These are phyloP conservation scores for Cercospora sp. DNA, from an alignment of 2,329 filamentous ascomycete genomes.

Conservation along the genomic window DNA sequence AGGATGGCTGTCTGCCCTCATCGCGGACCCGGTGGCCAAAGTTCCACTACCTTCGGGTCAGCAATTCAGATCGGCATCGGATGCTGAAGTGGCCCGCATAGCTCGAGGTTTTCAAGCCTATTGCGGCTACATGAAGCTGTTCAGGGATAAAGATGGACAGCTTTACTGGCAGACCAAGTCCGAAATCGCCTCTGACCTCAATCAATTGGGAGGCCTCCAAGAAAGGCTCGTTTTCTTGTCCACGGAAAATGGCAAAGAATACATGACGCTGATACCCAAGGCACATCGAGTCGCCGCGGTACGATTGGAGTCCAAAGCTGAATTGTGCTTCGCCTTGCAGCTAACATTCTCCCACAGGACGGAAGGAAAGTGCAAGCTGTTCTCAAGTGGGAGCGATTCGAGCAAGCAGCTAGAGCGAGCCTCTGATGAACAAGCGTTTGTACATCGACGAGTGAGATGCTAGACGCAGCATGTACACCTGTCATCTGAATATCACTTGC, in stretches of 20 bases:
- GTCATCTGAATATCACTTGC: background rate
- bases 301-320: conserved; percentile 14
- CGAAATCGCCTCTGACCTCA: conserved; percentile 28
- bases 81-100: conserved; percentile 30
- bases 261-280: conserved; percentile 30
- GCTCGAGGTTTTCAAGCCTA: conserved; percentile 29
- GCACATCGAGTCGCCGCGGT: conserved; percentile 21
- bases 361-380: conserved; percentile 27
- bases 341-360: conserved; percentile 18
- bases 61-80: conserved; percentile 22
- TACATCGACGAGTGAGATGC: background rate
- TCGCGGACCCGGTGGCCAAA: conserved; percentile 25
- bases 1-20: conserved; percentile 31
- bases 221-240: conserved; percentile 26
- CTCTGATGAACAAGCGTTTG: background rate
- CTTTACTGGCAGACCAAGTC: conserved; percentile 33
- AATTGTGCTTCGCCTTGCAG: background rate
- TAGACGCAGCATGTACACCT: background rate
- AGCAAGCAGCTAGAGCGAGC: conserved; percentile 13
- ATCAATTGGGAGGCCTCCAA: conserved; percentile 27
- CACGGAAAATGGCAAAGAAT: conserved; percentile 27
- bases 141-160: conserved; percentile 22
- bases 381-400: conserved; percentile 34
- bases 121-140: conserved; percentile 31
- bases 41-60: conserved; percentile 21